Evolutionary conservation across 805 yeast species (phyloP), one percentile per base, ranked within the genome.

Genomic region (Kurtzmaniella cleridarum): DNA sequence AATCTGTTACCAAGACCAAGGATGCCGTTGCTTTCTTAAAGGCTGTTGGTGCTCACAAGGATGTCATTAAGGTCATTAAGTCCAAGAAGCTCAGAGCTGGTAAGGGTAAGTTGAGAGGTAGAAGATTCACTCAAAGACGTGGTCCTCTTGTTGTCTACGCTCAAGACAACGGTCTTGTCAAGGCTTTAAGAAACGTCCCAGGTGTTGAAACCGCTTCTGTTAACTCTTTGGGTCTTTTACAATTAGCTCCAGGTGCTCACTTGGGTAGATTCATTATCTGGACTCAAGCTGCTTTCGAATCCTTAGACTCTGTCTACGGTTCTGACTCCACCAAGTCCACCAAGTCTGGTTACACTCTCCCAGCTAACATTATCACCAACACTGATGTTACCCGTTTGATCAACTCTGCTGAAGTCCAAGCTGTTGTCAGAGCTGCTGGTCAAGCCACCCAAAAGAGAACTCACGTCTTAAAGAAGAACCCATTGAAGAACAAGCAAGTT

Each of bases 211-310:
- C 96, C 65, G 81, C 91, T 62, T 77, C 82, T 71, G 98, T 93
- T 61, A 76, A 84, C 62, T 78, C 90, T 67, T 81, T 93, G 65
- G 93, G 93, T 78, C 79, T 93, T 63, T 84, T 93, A 71, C 98
- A 91, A 80, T 85, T 93, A 66, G 98, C 98, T 62, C 98, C 98
- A 74, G 98, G 98, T 84, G 95, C 98, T 69, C 98, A 93, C 81
- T 79, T 93, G 65, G 98, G 98, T 79, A 90, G 98, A 83, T 93
- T 93, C 66, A 84, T 93, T 66, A 88, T 93, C 88, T 93, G 98
- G 98, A 90, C 98, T 67, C 96, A 90, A 79, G 77, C 88, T 69
- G 99, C 99, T 69, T 89, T 93, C 73, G 84, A 90, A 69, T 81
- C 90, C 64, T 81, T 93, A 67, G 99, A 93, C 81, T 77, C 89